Evolutionary conservation across 371 early-diverging fungal genomes (phyloP), one percentile per base, ranked within the genome.

Genomic region (Chytridium lagenaria): DNA sequence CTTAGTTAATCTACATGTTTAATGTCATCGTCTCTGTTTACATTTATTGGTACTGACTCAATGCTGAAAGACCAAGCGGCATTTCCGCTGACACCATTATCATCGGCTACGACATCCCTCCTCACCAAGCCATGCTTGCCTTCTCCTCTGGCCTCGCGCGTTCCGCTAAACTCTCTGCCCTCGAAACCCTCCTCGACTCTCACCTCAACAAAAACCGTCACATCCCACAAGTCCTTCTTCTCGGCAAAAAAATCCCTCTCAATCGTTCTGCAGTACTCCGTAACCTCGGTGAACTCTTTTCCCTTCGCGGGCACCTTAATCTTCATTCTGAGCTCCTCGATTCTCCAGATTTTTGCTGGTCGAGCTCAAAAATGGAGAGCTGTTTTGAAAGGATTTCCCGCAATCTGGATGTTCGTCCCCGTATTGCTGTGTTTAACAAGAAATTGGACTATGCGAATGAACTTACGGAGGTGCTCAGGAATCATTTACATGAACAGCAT

Each of bases 401-500:
- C 0, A 83, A 82, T 61, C 74, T 88, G 22, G 88, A 88, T 63
- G 80, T 88, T 7, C 69, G 74, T 22, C 78, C 85, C 0, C 76
- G 88, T 26, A 87, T 85, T 37, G 79, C 78, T 39, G 74, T 86
- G 30, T 82, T 85, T 67, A 88, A 88, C 80, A 83, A 86, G 75
- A 86, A 86, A 72, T 78, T 88, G 2, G 88, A 88, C 66, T 88
- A 88, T 59, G 88, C 88, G 30, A 86, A 85, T 71, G 88, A 88
- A 68, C 71, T 88, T 15, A 84, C 86, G 3, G 79, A 82, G 55
- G 79, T 86, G 16, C 68, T 88, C 19, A 57, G 83, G 52, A 84
- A 77, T 50, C 84, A 87, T 49, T 67, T 85, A 59, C 78, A 81
- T 64, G 85, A 88, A 68, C 74, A 84, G 68, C 87, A 88, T 69